Evolutionary conservation across 1,284 basidiomycete species (phyloP).

Genomic region (Puccinia coronata): DNA sequence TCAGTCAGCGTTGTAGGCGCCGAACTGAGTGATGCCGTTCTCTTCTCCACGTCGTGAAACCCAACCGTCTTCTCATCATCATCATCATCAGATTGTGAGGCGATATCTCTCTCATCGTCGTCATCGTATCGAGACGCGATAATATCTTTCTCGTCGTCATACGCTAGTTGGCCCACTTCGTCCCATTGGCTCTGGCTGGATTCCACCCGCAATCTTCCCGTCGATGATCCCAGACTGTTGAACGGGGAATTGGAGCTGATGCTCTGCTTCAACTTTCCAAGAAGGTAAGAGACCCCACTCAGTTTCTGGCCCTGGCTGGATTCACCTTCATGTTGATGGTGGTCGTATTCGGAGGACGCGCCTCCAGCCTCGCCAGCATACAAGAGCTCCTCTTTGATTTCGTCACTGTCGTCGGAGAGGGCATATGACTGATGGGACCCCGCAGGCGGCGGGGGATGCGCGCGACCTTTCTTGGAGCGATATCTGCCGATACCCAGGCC

Average conservation of each 20-base stretch:
- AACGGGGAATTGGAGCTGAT: background rate
- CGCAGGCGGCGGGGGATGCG: background rate
- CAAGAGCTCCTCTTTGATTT: slow-evolving; percentile 7
- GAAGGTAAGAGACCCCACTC: background rate
- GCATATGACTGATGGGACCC: background rate
- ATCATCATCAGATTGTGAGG: background rate
- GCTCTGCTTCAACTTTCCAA: slow-evolving; percentile 5
- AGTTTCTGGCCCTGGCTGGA: background rate
- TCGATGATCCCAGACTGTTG: background rate
- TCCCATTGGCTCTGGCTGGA: slow-evolving; percentile 18
- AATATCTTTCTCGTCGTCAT: slow-evolving; percentile 14
- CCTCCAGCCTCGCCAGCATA: background rate
- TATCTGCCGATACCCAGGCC: slow-evolving; percentile 21
- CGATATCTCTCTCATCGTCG: background rate
- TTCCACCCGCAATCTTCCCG: background rate
- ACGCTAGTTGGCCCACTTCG: background rate
- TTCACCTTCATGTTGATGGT: background rate
- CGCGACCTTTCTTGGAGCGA: slow-evolving; percentile 3
- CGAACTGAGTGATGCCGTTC: background rate
- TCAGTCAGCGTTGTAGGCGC: background rate
- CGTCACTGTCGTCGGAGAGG: background rate
- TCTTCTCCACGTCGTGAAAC: background rate
- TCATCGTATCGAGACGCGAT: background rate
- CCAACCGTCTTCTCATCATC: background rate
- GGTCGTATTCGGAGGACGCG: background rate